A percentile compares a stretch with the other conserved stretches of the same genome.
phyloP scores from a whole-genome alignment of 805 yeast genomes.

The Kuraishia ogatae region DNA sequence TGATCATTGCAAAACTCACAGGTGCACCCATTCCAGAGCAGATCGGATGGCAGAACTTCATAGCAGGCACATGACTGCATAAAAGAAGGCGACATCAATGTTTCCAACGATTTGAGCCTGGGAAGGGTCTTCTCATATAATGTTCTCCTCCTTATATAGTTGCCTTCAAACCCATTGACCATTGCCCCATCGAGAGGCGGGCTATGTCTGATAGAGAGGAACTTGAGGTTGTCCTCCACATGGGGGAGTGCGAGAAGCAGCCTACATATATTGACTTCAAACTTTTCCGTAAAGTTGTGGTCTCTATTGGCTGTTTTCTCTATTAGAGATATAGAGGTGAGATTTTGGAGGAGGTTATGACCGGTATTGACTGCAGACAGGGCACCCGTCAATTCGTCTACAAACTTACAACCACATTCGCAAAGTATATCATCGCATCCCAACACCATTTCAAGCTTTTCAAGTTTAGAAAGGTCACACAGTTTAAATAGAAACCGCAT shows the following conservation, averaged over 20 bases:
- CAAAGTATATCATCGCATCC: slow-evolving; percentile 44
- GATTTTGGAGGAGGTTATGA: slow-evolving; percentile 21
- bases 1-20: slow-evolving; percentile 45
- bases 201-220: slow-evolving; percentile 45
- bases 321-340: slow-evolving; percentile 27
- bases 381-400: slow-evolving; percentile 25
- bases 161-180: slow-evolving; percentile 66
- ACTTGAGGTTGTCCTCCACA: slow-evolving; percentile 21
- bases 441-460: slow-evolving; percentile 38
- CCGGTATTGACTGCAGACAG: slow-evolving; percentile 11
- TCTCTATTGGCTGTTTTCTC: slow-evolving; percentile 23
- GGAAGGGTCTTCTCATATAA: slow-evolving; percentile 44
- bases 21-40: slow-evolving; percentile 73
- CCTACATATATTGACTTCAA: slow-evolving; percentile 41
- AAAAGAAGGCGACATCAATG: slow-evolving; percentile 49
- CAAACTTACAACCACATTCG: slow-evolving; percentile 36
- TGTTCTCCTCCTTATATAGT: slow-evolving; percentile 49
- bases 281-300: slow-evolving; percentile 42
- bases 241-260: slow-evolving; percentile 29
- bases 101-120: slow-evolving; percentile 27
- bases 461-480: slow-evolving; percentile 20
- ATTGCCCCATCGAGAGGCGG: slow-evolving; percentile 51
- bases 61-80: slow-evolving; percentile 55
- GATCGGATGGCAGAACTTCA: slow-evolving; percentile 60
- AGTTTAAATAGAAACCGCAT: slow-evolving; percentile 19